A percentile compares a stretch with the other conserved stretches of the same genome.
Conservation (phyloP, 352 stramenopile species). For the Saprolegnia parasitica region DNA sequence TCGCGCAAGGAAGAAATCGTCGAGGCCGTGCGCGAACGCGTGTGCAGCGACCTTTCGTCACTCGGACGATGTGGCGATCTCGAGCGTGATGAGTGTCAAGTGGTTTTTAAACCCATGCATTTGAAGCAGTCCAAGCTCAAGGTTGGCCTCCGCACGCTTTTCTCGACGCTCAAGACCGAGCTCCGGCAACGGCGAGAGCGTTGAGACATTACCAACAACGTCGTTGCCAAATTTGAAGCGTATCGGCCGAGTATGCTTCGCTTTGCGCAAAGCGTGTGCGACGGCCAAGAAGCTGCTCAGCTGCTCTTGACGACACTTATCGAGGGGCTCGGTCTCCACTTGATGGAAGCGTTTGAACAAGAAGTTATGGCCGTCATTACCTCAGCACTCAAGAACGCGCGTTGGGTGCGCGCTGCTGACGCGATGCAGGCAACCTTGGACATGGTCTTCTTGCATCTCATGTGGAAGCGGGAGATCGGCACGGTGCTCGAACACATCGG, state of each 20-base stretch:
- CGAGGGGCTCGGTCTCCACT: background rate
- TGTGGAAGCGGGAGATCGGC: background rate
- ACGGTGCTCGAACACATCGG: background rate
- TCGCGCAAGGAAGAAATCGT: background rate
- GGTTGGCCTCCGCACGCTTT: background rate
- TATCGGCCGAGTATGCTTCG: background rate
- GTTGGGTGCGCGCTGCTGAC: background rate
- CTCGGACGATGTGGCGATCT: background rate
- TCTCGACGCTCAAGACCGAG: background rate
- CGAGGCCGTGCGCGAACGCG: background rate
- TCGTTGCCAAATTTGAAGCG: background rate
- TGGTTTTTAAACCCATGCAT: background rate
- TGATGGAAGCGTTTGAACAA: background rate
- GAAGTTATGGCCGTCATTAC: background rate
- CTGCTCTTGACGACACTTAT: background rate
- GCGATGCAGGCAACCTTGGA: slow-evolving; percentile 1
- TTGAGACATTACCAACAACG: background rate
- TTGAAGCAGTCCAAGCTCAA: background rate
- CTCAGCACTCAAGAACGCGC: background rate
- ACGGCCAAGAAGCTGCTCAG: background rate
- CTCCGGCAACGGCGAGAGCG: background rate
- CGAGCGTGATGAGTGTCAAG: background rate
- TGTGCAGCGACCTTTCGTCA: background rate
- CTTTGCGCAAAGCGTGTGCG: background rate
- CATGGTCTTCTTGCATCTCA: background rate